phyloP scores from a whole-genome alignment of 2,329 filamentous ascomycete genomes.

The Monosporascus sp. region DNA sequence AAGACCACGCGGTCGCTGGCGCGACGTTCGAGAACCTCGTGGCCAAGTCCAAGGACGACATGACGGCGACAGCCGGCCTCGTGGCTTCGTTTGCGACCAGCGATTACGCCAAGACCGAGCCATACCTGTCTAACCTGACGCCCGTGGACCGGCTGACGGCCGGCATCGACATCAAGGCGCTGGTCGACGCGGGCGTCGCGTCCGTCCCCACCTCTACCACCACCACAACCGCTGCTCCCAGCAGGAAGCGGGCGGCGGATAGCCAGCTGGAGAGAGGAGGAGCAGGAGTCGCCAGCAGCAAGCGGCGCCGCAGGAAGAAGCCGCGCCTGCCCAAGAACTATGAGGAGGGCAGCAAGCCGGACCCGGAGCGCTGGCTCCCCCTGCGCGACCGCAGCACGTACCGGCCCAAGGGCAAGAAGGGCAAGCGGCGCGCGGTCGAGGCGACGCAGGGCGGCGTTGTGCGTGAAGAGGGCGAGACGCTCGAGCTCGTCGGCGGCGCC shows the following conservation, averaged over 20 bases:
- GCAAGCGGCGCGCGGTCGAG: constrained; percentile 73
- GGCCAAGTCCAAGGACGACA: constrained; percentile 59
- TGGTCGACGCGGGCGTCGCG: constrained; percentile 64
- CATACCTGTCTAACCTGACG: constrained; percentile 53
- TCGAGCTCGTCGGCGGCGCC: constrained; percentile 58
- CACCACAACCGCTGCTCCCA: not conserved
- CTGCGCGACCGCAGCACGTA: constrained; percentile 85
- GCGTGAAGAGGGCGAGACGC: constrained; percentile 46
- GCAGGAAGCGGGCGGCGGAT: constrained; percentile 45
- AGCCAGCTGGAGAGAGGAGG: constrained; percentile 28
- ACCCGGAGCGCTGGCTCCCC: constrained; percentile 91
- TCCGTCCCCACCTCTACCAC: constrained; percentile 12
- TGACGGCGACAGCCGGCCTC: constrained; percentile 72
- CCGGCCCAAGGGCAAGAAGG: constrained; percentile 85
- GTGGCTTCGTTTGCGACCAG: constrained; percentile 71
- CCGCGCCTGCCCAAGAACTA: constrained; percentile 61
- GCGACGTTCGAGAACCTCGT: constrained; percentile 75
- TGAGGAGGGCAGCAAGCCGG: constrained; percentile 72
- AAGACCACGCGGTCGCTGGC: constrained; percentile 65
- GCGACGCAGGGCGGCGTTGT: constrained; percentile 82
- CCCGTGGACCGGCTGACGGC: constrained; percentile 56
- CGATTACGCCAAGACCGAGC: constrained; percentile 50
- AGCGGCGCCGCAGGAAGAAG: constrained; percentile 48
- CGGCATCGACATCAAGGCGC: constrained; percentile 54
- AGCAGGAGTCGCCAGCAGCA: constrained; percentile 35